These are phyloP conservation scores for Podospora didyma DNA, from an alignment of 495 filamentous ascomycete genomes.

Conservation along the genomic window DNA sequence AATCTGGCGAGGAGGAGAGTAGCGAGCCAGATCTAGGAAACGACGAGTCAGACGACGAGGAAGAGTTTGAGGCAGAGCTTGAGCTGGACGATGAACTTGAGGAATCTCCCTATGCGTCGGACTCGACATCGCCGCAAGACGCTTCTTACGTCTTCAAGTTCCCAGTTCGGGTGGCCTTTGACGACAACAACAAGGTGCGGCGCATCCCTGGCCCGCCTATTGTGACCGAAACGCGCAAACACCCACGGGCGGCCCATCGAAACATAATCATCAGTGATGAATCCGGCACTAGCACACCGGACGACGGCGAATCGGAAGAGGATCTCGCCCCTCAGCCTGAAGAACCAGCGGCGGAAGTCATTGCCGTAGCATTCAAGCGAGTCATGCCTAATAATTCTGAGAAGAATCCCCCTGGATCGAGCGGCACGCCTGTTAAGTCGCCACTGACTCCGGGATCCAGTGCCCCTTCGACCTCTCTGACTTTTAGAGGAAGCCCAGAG, in stretches of 20 bases:
- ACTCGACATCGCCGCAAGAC: too few species aligned
- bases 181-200: constrained; percentile 26
- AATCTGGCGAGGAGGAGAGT: too few species aligned
- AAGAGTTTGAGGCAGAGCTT: constrained; percentile 38
- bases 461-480: constrained; percentile 38
- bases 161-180: constrained; percentile 31
- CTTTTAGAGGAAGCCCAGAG: constrained; percentile 52
- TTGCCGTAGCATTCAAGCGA: constrained; percentile 21
- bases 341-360: constrained; percentile 23
- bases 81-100: not conserved
- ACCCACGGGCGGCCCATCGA: constrained; percentile 19
- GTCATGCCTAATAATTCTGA: not conserved
- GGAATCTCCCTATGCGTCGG: not conserved
- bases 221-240: constrained; percentile 12
- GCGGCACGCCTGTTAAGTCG: constrained; percentile 10
- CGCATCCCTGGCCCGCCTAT: constrained; percentile 22
- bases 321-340: constrained; percentile 14
- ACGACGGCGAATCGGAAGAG: constrained; percentile 7
- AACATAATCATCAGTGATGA: constrained; percentile 26
- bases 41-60: constrained; percentile 55
- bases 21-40: constrained; percentile 45
- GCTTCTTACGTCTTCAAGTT: constrained; percentile 65
- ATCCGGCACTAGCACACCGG: not conserved
- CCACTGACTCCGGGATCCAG: constrained; percentile 20
- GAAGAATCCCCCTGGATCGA: not conserved